phyloP scores from a whole-genome alignment of 2,329 filamentous ascomycete species.

The Lachnellula suecica region DNA sequence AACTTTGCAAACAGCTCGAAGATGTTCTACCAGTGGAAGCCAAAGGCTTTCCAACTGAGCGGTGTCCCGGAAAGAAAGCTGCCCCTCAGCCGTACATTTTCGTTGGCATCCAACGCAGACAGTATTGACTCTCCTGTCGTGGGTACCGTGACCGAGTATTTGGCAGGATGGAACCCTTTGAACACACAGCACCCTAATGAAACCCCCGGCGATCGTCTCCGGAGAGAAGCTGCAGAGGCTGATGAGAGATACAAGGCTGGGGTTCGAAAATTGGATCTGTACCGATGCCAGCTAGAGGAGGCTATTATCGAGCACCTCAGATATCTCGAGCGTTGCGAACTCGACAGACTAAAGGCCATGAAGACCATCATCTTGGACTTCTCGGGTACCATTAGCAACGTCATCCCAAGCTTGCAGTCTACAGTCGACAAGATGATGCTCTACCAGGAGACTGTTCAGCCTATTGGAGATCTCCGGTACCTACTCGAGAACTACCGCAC shows the following conservation, averaged over 20 bases:
- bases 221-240: slow-evolving; percentile 83
- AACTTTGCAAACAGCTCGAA: slow-evolving; percentile 96
- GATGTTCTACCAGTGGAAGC: slow-evolving; percentile 96
- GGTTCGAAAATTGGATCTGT: slow-evolving; percentile 81
- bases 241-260: slow-evolving; percentile 91
- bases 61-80: slow-evolving; percentile 88
- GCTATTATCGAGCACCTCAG: slow-evolving; percentile 88
- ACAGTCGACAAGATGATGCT: slow-evolving; percentile 99
- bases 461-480: slow-evolving; percentile 84
- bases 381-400: slow-evolving; percentile 94
- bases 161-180: slow-evolving; percentile 89
- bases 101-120: slow-evolving; percentile 59
- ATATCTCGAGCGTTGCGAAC: slow-evolving; percentile 95
- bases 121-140: slow-evolving; percentile 77
- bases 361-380: slow-evolving; percentile 98
- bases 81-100: slow-evolving; percentile 70
- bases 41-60: slow-evolving; percentile 84
- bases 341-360: slow-evolving; percentile 95
- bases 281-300: slow-evolving; percentile 94
- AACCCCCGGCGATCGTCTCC: slow-evolving; percentile 80
- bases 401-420: slow-evolving; percentile 93
- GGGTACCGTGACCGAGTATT: slow-evolving; percentile 81
- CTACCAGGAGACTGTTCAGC: slow-evolving; percentile 98
- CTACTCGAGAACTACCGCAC: slow-evolving; percentile 96
- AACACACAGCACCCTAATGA: slow-evolving; percentile 92